Evolutionary conservation across 345 rosid genomes (phyloP).

Genomic region (Aurinia saxatilis): DNA sequence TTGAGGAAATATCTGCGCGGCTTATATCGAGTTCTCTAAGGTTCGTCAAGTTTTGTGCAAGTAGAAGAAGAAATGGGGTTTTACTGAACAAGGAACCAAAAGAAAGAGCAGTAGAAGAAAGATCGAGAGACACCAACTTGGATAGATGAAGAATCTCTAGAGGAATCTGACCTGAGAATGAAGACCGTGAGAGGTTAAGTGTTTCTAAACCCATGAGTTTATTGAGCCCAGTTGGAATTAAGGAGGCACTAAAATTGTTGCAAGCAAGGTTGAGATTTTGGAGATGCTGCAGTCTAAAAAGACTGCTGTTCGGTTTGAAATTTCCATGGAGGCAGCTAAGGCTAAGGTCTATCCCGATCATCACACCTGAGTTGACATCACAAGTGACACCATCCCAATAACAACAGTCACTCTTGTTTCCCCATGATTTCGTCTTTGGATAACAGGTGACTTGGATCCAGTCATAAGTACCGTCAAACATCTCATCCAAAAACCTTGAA

Average conservation of each 20-base stretch:
- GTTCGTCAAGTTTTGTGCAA: neutral
- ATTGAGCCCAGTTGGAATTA: neutral
- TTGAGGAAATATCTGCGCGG: neutral
- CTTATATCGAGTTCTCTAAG: slow-evolving; percentile 5
- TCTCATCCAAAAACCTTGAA: too few species aligned
- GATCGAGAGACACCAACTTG: neutral
- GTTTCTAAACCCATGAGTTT: neutral
- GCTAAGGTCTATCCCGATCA: neutral
- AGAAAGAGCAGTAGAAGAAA: neutral
- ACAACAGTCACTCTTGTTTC: neutral
- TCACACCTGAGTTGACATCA: neutral
- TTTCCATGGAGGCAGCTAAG: neutral
- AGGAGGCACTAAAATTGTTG: too few species aligned
- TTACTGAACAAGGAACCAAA: neutral
- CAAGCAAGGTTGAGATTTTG: too few species aligned
- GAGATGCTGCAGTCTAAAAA: neutral
- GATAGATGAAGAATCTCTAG: neutral
- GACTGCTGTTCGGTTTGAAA: slow-evolving; percentile 1
- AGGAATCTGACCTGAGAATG: neutral
- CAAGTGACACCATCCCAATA: slow-evolving; percentile 1
- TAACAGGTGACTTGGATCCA: neutral
- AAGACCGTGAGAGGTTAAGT: neutral
- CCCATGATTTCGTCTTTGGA: neutral
- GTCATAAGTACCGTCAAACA: neutral
- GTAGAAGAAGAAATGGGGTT: neutral